These are phyloP conservation scores for Plasmodium gallinaceum DNA, from an alignment of 169 alveolate species.

Conservation along the genomic window DNA sequence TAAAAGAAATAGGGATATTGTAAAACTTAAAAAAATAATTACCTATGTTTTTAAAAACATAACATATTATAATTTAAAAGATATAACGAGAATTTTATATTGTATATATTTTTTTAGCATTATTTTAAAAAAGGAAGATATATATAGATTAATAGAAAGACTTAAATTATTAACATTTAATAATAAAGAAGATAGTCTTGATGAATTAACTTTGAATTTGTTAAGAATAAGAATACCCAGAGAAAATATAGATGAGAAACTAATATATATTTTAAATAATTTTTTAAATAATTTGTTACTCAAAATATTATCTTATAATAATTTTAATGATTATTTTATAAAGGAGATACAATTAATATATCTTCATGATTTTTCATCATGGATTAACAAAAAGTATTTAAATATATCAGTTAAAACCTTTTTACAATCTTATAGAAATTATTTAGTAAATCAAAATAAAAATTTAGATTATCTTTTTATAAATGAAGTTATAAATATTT, in stretches of 20 bases:
- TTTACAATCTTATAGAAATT: conserved; percentile 37
- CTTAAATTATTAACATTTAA: conserved; percentile 66
- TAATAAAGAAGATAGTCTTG: conserved; percentile 8
- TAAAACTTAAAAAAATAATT: conserved; percentile 22
- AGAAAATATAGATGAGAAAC: conserved; percentile 18
- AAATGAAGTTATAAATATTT: conserved; percentile 30
- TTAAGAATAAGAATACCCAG: conserved; percentile 39
- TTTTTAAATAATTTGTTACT: conserved; percentile 36
- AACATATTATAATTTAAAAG: conserved; percentile 16
- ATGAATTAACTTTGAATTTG: conserved; percentile 28
- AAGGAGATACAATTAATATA: conserved; percentile 44
- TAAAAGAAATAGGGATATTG: conserved; percentile 36
- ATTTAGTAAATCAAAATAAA: conserved; percentile 12
- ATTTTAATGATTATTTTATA: conserved; percentile 6
- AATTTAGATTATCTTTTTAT: conserved; percentile 48
- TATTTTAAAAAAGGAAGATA: conserved; percentile 58
- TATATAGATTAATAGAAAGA: conserved; percentile 52
- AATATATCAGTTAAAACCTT: conserved; percentile 25
- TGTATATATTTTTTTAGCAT: conserved; percentile 61
- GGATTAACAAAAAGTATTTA: conserved; percentile 40
- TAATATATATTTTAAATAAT: conserved; percentile 10
- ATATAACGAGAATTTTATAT: conserved; percentile 38
- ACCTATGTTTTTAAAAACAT: conserved; percentile 30
- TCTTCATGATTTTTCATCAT: conserved; percentile 41
- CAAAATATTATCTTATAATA: conserved; percentile 10